Base-by-base conservation (phyloP, 2,329 filamentous ascomycete species). In the Elsinoe arachidis region DNA sequence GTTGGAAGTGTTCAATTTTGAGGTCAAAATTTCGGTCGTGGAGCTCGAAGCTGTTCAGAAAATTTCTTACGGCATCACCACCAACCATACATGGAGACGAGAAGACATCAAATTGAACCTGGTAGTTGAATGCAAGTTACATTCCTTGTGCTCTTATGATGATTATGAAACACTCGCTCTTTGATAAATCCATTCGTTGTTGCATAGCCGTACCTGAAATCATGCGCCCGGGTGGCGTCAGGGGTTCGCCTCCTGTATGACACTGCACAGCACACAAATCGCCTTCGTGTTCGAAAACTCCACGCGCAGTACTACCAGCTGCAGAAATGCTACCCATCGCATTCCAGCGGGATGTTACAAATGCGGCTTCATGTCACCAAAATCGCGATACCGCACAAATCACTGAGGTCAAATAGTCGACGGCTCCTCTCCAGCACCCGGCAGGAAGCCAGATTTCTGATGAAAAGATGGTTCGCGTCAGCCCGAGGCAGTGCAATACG, bases 381-480 rank as follows among this genome's bases (percentile, higher is more conserved):
- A 39, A 5, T 39, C 17, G 37, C 5, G 37, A 15, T 39, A 19
- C 7, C 37, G 17, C 12, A 17, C 17, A 23, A 3, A 23, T 44
- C 41, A 44, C 17, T 15, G 9, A 3, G 14, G 3, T 15, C 17
- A 44, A 44, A 12, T 7, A 2, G 12, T 23, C 3, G 41, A 11
- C 3, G 14, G 17, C 17, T 11, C 54, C 19, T 56, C 54, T 56
- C 54, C 54, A 56, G 54, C n/a, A 38, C 41, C 54, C 26, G n/a
- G 39, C 39, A 6, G 12, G 19, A 21, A 49, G 54, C 54, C 54
- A 56, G 38, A n/a, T 34, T 2, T 30, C 54, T 56, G 54, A 56
- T 56, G 54, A 56, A 56, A 56, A 23, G 37, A 37, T 41, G 34
- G 43, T 56, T 56, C 54, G 54, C 54, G 43, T 56, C 54, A 47